Evolutionary conservation across 2,329 filamentous ascomycete genomes (phyloP).

Genomic region (Albifimbria verrucaria): DNA sequence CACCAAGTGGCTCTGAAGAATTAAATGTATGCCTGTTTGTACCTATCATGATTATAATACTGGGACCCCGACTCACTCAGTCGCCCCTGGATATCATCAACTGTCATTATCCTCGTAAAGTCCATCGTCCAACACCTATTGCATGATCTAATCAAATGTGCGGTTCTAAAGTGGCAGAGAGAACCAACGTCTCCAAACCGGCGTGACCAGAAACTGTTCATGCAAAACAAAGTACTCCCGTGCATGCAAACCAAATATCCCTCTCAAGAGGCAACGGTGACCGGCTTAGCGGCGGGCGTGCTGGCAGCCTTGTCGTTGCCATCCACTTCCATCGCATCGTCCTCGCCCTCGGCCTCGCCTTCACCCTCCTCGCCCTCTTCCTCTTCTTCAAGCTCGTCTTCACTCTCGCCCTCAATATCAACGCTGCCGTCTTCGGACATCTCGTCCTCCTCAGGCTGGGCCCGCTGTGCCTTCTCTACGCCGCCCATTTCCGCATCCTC

Average conservation of each 20-base stretch:
- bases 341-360: conserved; percentile 29
- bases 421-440: conserved; percentile 73
- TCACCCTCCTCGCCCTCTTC: conserved; percentile 42
- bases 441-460: conserved; percentile 61
- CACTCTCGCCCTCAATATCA: conserved; percentile 74
- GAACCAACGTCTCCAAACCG: not conserved
- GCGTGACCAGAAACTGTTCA: not conserved
- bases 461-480: conserved; percentile 46
- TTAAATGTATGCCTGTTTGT: not conserved
- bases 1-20: no score
- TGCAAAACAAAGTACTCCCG: not conserved
- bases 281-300: conserved; percentile 28
- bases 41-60: not conserved
- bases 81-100: conserved; percentile 18
- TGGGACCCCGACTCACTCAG: not conserved
- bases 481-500: conserved; percentile 77
- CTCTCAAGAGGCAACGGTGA: conserved; percentile 32
- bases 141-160: conserved; percentile 9
- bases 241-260: not conserved
- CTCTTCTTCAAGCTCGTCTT: conserved; percentile 68
- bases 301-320: conserved; percentile 30
- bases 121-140: conserved; percentile 20
- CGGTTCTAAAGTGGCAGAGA: no score
- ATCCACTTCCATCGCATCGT: conserved; percentile 51
- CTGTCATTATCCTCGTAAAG: conserved; percentile 27